Conservation (phyloP, 257 asterid genomes). For the Solanum habrochaites region DNA sequence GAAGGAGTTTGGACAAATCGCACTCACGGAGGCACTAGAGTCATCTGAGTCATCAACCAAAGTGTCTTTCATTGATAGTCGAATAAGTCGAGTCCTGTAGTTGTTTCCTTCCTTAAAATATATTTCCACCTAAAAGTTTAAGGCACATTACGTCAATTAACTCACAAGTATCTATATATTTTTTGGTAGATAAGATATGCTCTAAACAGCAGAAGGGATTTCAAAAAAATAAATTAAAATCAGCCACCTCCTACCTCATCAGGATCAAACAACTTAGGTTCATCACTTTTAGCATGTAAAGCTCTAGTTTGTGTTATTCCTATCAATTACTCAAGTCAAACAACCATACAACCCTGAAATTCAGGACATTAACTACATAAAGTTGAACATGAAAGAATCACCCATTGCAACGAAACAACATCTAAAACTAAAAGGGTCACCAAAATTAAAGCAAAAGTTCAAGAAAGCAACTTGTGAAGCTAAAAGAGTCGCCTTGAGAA, state of each 20-base stretch:
- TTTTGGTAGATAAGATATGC: not conserved
- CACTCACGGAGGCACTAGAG: constrained; percentile 55
- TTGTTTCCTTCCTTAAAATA: not conserved
- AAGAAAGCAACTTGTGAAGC: too few relatives aligned
- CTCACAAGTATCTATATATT: not conserved
- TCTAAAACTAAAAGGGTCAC: not conserved
- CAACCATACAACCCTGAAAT: not conserved
- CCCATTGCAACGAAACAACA: not conserved
- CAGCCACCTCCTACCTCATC: not conserved
- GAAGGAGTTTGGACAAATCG: constrained; percentile 54
- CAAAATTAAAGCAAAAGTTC: too few relatives aligned
- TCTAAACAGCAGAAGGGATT: not conserved
- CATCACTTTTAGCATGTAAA: not conserved
- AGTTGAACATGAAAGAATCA: not conserved
- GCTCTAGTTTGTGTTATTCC: not conserved
- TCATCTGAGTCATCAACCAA: constrained; percentile 31
- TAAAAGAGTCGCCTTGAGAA: not conserved
- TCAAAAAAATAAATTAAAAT: not conserved
- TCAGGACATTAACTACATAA: not conserved
- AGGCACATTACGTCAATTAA: not conserved
- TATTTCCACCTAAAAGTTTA: not conserved
- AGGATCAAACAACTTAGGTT: not conserved
- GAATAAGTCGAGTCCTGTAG: constrained; percentile 59
- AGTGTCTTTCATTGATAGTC: constrained; percentile 56
- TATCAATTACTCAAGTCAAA: not conserved